Evolutionary conservation across 2,329 filamentous ascomycete species (phyloP).

Genomic region (Aureobasidium zeae): DNA sequence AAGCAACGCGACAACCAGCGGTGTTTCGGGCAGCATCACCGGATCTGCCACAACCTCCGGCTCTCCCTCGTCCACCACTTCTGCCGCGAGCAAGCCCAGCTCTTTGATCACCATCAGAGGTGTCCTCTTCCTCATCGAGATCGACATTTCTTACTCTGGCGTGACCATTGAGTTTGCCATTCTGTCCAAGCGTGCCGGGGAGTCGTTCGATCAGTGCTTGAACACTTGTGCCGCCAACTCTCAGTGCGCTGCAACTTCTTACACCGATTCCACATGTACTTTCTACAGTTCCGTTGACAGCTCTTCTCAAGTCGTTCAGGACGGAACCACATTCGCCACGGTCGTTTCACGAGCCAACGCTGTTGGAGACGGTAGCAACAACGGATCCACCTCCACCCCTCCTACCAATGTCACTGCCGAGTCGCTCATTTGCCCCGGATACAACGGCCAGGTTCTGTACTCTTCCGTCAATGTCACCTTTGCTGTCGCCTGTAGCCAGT

Average conservation of each 20-base stretch:
- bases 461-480: background rate
- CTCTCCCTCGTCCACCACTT: background rate
- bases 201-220: constrained; percentile 1
- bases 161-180: constrained; percentile 9
- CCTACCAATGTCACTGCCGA: background rate
- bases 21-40: background rate
- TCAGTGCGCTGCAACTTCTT: constrained; percentile 2
- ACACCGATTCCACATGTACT: background rate
- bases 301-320: background rate
- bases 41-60: background rate
- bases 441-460: background rate
- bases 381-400: background rate
- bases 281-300: background rate
- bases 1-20: background rate
- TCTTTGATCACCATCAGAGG: background rate
- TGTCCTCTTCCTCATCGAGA: constrained; percentile 1
- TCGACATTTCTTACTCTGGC: background rate
- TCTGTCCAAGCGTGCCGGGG: background rate
- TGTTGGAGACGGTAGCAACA: background rate
- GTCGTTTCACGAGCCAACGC: background rate
- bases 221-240: constrained; percentile 1
- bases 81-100: background rate
- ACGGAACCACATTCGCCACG: background rate
- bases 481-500: background rate
- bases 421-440: background rate